These are phyloP conservation scores for Paracamarosporium sp. DNA, from an alignment of 2,329 filamentous ascomycete genomes.

Conservation along the genomic window DNA sequence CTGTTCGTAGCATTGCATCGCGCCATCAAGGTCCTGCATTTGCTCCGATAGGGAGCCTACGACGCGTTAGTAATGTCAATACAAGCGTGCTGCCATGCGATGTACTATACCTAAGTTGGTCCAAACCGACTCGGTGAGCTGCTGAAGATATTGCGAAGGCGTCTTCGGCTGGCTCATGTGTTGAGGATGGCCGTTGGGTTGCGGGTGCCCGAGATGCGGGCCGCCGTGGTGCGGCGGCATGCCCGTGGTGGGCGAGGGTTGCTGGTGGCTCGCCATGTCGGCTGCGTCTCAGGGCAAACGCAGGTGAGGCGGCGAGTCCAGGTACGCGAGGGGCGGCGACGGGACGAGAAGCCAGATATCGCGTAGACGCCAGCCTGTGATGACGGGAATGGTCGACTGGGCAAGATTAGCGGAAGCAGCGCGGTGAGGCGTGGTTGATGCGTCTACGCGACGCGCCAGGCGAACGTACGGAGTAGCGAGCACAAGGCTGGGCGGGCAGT, in stretches of 20 bases:
- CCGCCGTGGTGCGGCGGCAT: constrained; percentile 72
- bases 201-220: constrained; percentile 68
- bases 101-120: constrained; percentile 80
- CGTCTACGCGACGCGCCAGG: neutral
- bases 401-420: neutral
- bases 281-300: neutral
- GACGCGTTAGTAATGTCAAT: constrained; percentile 23
- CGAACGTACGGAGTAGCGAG: constrained; percentile 7
- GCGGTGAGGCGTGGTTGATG: neutral
- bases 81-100: constrained; percentile 12
- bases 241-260: constrained; percentile 79
- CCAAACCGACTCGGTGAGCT: constrained; percentile 89
- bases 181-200: constrained; percentile 61
- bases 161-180: constrained; percentile 66
- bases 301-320: neutral
- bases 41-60: constrained; percentile 85
- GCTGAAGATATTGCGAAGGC: constrained; percentile 75
- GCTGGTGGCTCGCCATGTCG: constrained; percentile 73
- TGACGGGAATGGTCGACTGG: neutral
- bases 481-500: neutral
- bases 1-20: constrained; percentile 88
- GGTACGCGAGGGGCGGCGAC: neutral
- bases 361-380: neutral
- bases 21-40: constrained; percentile 86
- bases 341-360: neutral